A percentile compares a stretch with the other conserved stretches of the same genome.
These are phyloP conservation scores for Penicillium capsulatum DNA, from an alignment of 2,329 filamentous ascomycete species.

Conservation along the genomic window DNA sequence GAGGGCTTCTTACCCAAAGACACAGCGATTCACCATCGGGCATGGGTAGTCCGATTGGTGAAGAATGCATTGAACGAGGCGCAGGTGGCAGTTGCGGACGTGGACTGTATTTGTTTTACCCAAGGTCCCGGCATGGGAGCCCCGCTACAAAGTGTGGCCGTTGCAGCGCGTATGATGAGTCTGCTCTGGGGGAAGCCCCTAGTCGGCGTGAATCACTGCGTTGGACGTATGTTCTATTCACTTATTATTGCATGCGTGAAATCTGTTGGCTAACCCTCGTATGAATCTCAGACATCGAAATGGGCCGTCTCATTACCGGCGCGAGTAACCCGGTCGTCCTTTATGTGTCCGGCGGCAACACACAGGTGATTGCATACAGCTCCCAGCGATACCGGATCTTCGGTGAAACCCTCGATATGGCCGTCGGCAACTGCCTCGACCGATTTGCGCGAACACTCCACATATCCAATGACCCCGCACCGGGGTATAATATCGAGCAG, in stretches of 20 bases:
- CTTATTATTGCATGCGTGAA: too few species aligned
- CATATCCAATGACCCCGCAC: conserved; percentile 93
- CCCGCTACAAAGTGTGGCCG: conserved; percentile 77
- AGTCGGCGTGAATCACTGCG: conserved; percentile 95
- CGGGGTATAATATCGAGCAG: conserved; percentile 97
- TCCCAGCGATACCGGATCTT: conserved; percentile 95
- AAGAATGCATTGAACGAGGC: conserved; percentile 73
- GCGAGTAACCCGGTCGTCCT: conserved; percentile 89
- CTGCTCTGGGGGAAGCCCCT: conserved; percentile 85
- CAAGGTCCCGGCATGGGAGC: conserved; percentile 95
- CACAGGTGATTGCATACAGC: conserved; percentile 95
- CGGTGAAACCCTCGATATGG: conserved; percentile 94
- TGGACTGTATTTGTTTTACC: conserved; percentile 94
- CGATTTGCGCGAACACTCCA: conserved; percentile 85
- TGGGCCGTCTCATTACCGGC: conserved; percentile 90
- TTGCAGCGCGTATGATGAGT: conserved; percentile 75
- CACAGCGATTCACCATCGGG: conserved; percentile 85
- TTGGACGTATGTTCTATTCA: conserved; percentile 61
- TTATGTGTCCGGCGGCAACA: conserved; percentile 94
- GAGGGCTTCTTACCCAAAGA: conserved; percentile 96
- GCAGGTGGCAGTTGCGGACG: conserved; percentile 56
- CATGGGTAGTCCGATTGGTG: conserved; percentile 77
- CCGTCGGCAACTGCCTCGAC: conserved; percentile 95
- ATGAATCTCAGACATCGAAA: conserved; percentile 69
- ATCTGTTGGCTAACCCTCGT: conserved; percentile 1